phyloP scores from a whole-genome alignment of 208 protist species.

The Trypanosoma grayi region DNA sequence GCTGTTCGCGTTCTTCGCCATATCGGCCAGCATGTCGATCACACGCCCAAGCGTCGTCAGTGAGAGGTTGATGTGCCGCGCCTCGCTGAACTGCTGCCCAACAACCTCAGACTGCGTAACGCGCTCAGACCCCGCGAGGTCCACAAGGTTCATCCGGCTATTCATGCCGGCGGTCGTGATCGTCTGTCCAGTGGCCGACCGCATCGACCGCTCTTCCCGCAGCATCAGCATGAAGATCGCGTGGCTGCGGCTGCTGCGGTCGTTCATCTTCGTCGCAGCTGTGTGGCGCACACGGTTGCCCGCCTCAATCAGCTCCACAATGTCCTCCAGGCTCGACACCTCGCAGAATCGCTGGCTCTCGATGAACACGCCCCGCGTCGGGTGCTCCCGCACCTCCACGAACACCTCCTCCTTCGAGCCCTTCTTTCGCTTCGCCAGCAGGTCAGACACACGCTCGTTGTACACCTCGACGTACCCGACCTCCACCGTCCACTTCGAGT shows the following conservation, averaged over 20 bases:
- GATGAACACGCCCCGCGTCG: slow-evolving; percentile 35
- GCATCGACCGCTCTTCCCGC: slow-evolving; percentile 21
- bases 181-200: slow-evolving; percentile 16
- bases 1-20: slow-evolving; percentile 37
- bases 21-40: slow-evolving; percentile 42
- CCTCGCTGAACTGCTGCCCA: slow-evolving; percentile 45
- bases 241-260: slow-evolving; percentile 48
- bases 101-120: slow-evolving; percentile 33
- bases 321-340: slow-evolving; percentile 19
- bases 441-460: slow-evolving; percentile 80
- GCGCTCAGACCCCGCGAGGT: slow-evolving; percentile 73
- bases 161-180: slow-evolving; percentile 20
- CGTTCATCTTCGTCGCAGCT: slow-evolving; percentile 64
- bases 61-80: slow-evolving; percentile 55
- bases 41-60: slow-evolving; percentile 56
- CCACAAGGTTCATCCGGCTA: slow-evolving; percentile 51
- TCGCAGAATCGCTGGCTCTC: slow-evolving; percentile 29
- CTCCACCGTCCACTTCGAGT: slow-evolving; percentile 52
- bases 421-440: slow-evolving; percentile 41
- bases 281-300: slow-evolving; percentile 33
- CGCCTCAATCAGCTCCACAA: slow-evolving; percentile 28
- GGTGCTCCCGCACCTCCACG: slow-evolving; percentile 30
- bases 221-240: slow-evolving; percentile 41
- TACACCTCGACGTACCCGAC: slow-evolving; percentile 87
- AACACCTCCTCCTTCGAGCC: slow-evolving; percentile 26